A percentile compares a stretch with the other conserved stretches of the same genome.
Evolutionary conservation across 192 early-diverging fungal genomes (phyloP).

Genomic region (Thoreauomyces humboldtii): DNA sequence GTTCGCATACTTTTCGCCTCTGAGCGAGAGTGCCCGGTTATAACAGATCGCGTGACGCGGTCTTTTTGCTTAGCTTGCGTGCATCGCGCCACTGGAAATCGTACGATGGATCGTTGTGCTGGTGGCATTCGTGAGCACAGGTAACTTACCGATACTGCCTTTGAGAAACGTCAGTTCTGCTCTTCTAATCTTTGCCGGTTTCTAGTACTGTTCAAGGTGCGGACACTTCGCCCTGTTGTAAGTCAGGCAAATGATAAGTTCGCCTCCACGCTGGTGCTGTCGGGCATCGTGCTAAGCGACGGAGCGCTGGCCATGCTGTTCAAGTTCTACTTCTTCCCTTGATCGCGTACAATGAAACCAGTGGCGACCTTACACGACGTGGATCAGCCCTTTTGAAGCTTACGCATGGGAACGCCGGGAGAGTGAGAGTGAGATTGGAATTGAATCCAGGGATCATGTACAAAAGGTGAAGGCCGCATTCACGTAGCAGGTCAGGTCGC

Average conservation of each 20-base stretch:
- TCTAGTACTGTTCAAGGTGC: slow-evolving; percentile 36
- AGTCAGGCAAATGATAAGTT: slow-evolving; percentile 14
- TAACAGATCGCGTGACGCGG: background rate
- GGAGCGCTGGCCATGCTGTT: slow-evolving; percentile 59
- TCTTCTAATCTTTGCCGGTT: background rate
- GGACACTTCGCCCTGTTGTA: slow-evolving; percentile 34
- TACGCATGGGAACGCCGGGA: too few species aligned
- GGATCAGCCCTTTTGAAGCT: too few species aligned
- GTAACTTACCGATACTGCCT: slow-evolving; percentile 28
- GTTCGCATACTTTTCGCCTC: slow-evolving; percentile 7
- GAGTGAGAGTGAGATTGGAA: too few species aligned
- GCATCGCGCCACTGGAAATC: slow-evolving; percentile 77
- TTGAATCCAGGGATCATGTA: too few species aligned
- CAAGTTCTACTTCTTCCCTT: slow-evolving; percentile 74
- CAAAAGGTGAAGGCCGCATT: too few species aligned
- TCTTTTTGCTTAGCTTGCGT: slow-evolving; percentile 56
- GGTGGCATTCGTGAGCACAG: slow-evolving; percentile 70
- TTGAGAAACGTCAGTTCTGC: background rate
- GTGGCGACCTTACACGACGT: too few species aligned
- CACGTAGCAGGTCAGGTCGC: too few species aligned
- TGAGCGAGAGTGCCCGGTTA: background rate
- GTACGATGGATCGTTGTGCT: slow-evolving; percentile 80
- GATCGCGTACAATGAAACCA: too few species aligned
- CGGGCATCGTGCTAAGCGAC: slow-evolving; percentile 28
- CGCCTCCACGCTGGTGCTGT: slow-evolving; percentile 32